These are phyloP conservation scores for Amanita phalloides DNA, from an alignment of 768 basidiomycete species.

Conservation along the genomic window DNA sequence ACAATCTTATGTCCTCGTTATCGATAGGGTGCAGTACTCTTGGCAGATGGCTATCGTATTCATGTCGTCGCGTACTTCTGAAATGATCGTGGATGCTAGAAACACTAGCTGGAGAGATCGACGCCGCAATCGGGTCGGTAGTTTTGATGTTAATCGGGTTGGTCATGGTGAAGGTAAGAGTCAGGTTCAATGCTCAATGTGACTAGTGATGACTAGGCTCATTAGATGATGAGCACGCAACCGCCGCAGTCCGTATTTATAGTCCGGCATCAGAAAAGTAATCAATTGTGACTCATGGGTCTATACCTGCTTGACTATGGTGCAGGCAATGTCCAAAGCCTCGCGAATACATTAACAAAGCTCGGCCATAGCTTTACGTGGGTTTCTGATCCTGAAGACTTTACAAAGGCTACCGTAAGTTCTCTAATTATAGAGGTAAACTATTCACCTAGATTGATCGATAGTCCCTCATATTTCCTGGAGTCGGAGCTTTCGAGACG, in stretches of 20 bases:
- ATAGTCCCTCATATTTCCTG: constrained; percentile 93
- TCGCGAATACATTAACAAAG: constrained; percentile 81
- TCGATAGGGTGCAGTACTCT: constrained; percentile 76
- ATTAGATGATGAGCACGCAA: background rate
- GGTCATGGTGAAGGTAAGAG: constrained; percentile 25
- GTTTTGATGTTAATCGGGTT: constrained; percentile 33
- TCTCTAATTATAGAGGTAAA: too few species aligned
- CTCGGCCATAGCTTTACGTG: constrained; percentile 86
- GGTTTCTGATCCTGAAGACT: constrained; percentile 75
- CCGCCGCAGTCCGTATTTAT: constrained; percentile 7
- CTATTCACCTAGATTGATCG: too few species aligned
- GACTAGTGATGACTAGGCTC: too few species aligned
- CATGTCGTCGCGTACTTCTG: constrained; percentile 20
- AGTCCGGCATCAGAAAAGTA: background rate
- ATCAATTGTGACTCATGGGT: constrained; percentile 15
- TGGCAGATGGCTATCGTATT: constrained; percentile 38
- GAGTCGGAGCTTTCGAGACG: constrained; percentile 88
- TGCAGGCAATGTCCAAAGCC: constrained; percentile 88
- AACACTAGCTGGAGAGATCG: constrained; percentile 38
- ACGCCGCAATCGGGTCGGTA: constrained; percentile 29
- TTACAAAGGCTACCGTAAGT: constrained; percentile 76
- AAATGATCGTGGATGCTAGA: constrained; percentile 35
- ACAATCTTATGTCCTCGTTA: constrained; percentile 69
- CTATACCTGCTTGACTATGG: constrained; percentile 95
- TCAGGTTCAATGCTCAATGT: background rate